phyloP scores from a whole-genome alignment of 1,139 yeast genomes.

The Meyerozyma athensensis region DNA sequence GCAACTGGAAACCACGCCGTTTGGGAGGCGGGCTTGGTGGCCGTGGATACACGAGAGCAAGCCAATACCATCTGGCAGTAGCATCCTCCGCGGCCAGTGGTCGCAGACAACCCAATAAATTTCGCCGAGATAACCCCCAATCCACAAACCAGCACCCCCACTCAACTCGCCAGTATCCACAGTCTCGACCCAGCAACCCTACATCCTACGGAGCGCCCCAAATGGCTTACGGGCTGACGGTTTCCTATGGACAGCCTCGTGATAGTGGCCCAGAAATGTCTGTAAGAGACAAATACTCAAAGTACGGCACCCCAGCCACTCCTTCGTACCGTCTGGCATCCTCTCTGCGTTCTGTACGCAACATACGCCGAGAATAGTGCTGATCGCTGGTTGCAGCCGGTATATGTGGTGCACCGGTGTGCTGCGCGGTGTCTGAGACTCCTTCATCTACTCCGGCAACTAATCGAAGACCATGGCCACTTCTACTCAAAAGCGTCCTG shows the following conservation, averaged over 20 bases:
- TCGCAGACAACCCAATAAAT: neutral
- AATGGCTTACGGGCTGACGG: constrained; percentile 2
- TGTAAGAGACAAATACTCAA: constrained; percentile 1
- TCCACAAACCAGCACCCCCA: neutral
- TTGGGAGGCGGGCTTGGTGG: constrained; percentile 63
- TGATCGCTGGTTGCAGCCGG: neutral
- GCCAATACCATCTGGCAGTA: constrained; percentile 5
- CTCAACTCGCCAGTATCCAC: neutral
- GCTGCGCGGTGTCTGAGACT: neutral
- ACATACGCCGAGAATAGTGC: neutral
- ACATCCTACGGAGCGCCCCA: neutral
- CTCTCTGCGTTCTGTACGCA: neutral
- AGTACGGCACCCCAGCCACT: neutral
- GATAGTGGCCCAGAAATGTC: constrained; percentile 1
- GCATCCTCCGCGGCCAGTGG: constrained; percentile 4
- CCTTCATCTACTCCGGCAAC: constrained; percentile 1
- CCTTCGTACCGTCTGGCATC: neutral
- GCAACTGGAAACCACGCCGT: constrained; percentile 73
- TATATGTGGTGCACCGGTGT: neutral
- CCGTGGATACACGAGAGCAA: constrained; percentile 12
- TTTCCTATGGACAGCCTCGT: too few relatives aligned
- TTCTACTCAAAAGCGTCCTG: neutral
- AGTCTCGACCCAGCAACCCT: neutral
- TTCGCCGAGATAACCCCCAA: neutral
- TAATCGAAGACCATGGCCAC: neutral